These are phyloP conservation scores for Penicillium pancosmium DNA, from an alignment of 495 filamentous ascomycete genomes.

Conservation along the genomic window DNA sequence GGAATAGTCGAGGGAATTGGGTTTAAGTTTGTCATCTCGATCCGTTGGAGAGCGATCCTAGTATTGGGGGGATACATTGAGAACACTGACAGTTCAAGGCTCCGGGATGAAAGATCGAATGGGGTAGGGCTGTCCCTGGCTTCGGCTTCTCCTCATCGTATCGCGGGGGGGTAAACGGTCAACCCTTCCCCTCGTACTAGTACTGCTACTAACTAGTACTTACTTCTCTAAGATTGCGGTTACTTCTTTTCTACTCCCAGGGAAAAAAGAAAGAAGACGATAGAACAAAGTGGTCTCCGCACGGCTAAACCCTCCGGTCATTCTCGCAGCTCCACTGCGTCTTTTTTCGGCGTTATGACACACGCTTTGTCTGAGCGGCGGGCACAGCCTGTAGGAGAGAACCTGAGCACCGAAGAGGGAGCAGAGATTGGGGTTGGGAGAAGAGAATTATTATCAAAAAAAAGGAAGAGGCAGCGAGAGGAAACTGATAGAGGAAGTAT, in stretches of 20 bases:
- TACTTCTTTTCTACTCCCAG: no score
- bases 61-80: no score
- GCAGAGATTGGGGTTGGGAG: background rate
- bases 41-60: background rate
- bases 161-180: slow-evolving; percentile 3
- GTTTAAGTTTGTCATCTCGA: background rate
- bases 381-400: slow-evolving; percentile 20
- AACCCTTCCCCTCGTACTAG: background rate
- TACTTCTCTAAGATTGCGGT: no score
- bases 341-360: slow-evolving; percentile 37
- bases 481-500: background rate
- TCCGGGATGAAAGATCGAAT: no score
- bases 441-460: background rate
- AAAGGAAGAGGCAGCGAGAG: background rate
- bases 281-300: background rate
- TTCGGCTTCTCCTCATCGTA: slow-evolving; percentile 4
- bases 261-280: background rate
- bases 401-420: background rate
- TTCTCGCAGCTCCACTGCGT: slow-evolving; percentile 27
- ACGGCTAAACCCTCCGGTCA: slow-evolving; percentile 4
- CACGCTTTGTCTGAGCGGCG: slow-evolving; percentile 21
- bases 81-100: background rate
- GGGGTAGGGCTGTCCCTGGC: no score
- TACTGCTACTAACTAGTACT: background rate
- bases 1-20: background rate